A percentile compares a stretch with the other conserved stretches of the same genome.
Evolutionary conservation across 257 asterid genomes (phyloP).

Genomic region (Przewalskia tangutica): DNA sequence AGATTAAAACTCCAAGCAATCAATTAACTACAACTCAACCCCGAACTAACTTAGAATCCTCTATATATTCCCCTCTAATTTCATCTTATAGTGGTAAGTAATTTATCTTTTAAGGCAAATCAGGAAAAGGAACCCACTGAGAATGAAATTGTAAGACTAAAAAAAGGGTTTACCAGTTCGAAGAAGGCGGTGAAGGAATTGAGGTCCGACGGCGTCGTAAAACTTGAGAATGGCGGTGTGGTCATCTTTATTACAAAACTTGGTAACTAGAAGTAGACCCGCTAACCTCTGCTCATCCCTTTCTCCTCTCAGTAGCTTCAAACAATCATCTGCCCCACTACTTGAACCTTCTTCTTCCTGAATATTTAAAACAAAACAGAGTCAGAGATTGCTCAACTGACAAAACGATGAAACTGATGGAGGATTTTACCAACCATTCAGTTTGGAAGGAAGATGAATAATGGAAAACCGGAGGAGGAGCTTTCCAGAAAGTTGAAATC

Average conservation of each 20-base stretch:
- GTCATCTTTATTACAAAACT: constrained; percentile 60
- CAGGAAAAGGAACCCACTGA: not conserved
- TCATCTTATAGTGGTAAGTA: not conserved
- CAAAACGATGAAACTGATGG: not conserved
- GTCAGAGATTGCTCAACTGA: not conserved
- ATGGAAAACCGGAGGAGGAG: not conserved
- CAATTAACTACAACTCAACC: not conserved
- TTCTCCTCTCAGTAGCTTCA: constrained; percentile 52
- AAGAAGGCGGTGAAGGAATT: constrained; percentile 68
- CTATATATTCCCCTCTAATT: not conserved
- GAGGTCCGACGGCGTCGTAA: constrained; percentile 56
- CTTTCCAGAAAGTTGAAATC: not conserved
- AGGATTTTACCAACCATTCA: not conserved
- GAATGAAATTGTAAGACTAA: not conserved
- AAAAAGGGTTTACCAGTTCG: constrained; percentile 39
- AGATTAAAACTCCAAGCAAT: not conserved
- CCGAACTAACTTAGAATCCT: not conserved
- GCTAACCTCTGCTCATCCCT: constrained; percentile 79
- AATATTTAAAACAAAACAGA: not conserved
- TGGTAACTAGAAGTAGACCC: constrained; percentile 70
- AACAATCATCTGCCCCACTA: constrained; percentile 36
- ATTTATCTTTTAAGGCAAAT: not conserved
- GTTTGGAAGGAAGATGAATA: not conserved
- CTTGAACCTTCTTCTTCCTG: constrained; percentile 9
- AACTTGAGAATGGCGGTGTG: constrained; percentile 43